Base-by-base conservation (phyloP, 805 yeast species). In the Starmera amethionina region DNA sequence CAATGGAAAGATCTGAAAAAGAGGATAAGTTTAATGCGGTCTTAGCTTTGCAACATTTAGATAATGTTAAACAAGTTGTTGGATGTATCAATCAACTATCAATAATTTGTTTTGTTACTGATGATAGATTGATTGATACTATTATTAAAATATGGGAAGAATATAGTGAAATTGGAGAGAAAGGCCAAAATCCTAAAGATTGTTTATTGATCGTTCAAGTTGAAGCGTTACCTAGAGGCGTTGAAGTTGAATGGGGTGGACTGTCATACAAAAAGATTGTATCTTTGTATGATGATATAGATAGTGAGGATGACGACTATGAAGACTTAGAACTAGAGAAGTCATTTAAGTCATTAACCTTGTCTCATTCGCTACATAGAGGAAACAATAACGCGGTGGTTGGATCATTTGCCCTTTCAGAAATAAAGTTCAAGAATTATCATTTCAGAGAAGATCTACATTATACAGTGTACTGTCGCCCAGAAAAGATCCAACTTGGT, bases 171-270 rank as follows among this genome's bases (percentile, higher is more conserved):
- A 47, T 54, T 8, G 45, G 32, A 38, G 49, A 42, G 30, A 48
- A 31, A 50, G 63, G 40, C 6, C 43, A 41, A 4, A 59, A 58
- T 39, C 53, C 54, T 5, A 11, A 25, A 4, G 49, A 58, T 35
- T 49, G 52, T 10, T 53, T 82, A 31, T 54, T 78, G 11, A 64
- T 82, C 11, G 81, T 75, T 0, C 65, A 70, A 48, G 81, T 82
- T 1, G 56, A 64, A 0, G 68, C 60, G 30, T 61, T 86, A 38
- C 95, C 95, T 6, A 72, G 70, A 39, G 63, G 65, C 32, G 87
- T 89, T 0, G 55, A 56, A 16, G 72, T 82, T 30, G 95, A 86
- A 61, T 83, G 94, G 90, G 75, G 80, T 31, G 94, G 90, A 1
- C 44, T 73, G 4, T 58, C 76, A 5, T 75, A 67, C 44, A 68